phyloP scores from a whole-genome alignment of 139 green algal species.

The Closterium sp. region DNA sequence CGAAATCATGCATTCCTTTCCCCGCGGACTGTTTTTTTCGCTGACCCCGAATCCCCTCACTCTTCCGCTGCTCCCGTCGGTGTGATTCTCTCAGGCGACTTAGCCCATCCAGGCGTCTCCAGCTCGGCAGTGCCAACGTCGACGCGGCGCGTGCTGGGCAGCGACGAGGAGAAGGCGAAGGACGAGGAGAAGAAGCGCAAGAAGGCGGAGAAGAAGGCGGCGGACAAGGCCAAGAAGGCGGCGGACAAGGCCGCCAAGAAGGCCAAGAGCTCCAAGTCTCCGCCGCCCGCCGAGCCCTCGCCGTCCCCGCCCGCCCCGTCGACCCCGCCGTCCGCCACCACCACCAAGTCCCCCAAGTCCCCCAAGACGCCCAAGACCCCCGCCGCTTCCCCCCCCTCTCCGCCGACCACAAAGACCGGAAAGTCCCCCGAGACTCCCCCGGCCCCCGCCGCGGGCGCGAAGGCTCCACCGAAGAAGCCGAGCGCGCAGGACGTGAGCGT shows the following conservation, averaged over 20 bases:
- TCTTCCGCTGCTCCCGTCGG: too few relatives aligned
- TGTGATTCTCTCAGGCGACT: background rate
- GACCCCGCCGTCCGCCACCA: background rate
- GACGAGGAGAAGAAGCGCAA: background rate
- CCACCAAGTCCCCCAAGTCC: background rate
- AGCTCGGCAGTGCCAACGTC: background rate
- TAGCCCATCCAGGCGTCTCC: background rate
- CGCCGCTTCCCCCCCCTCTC: background rate
- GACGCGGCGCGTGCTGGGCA: background rate
- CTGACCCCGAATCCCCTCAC: too few relatives aligned
- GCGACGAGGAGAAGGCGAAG: background rate
- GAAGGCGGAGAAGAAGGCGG: background rate
- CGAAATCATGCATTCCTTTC: too few relatives aligned
- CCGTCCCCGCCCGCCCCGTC: background rate
- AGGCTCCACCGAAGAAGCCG: background rate
- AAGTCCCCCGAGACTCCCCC: background rate
- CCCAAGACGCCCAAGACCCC: background rate
- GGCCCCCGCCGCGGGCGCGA: background rate
- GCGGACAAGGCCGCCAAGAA: background rate
- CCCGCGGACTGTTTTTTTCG: too few relatives aligned
- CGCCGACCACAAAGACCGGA: background rate
- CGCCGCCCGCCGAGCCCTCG: background rate
- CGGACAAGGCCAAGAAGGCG: background rate
- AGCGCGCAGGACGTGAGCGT: background rate
- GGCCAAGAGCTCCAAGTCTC: background rate